These are phyloP conservation scores for Liriodendron chinense DNA, from an alignment of 164 flowering plant genomes.

Conservation along the genomic window DNA sequence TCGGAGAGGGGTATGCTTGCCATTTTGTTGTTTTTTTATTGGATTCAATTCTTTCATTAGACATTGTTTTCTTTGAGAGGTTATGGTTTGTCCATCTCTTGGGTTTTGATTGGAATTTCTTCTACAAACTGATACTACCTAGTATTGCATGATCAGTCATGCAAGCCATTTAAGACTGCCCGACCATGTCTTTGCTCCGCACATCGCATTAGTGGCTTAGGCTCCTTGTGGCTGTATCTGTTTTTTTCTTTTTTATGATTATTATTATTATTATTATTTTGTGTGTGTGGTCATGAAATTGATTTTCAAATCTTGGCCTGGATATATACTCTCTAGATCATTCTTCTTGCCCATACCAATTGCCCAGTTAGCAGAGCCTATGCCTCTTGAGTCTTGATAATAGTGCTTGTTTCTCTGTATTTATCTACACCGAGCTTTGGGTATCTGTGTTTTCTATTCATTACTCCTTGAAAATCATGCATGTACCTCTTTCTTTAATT, in stretches of 20 bases:
- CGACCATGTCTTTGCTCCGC: background rate
- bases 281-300: background rate
- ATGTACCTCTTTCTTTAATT: background rate
- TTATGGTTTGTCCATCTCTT: background rate
- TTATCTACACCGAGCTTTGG: background rate
- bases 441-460: background rate
- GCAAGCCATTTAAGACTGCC: background rate
- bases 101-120: background rate
- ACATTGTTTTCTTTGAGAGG: background rate
- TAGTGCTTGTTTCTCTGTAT: background rate
- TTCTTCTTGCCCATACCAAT: too few species aligned
- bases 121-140: background rate
- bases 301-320: background rate
- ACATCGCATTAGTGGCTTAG: background rate
- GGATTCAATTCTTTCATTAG: background rate
- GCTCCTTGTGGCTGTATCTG: background rate
- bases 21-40: background rate
- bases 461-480: background rate
- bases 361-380: background rate
- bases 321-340: too few species aligned
- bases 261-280: too few species aligned
- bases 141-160: background rate
- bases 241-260: too few species aligned
- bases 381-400: background rate
- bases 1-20: constrained; percentile 77